These are phyloP conservation scores for Fusarium pseudograminearum DNA, from an alignment of 2,329 filamentous ascomycete genomes.

Conservation along the genomic window DNA sequence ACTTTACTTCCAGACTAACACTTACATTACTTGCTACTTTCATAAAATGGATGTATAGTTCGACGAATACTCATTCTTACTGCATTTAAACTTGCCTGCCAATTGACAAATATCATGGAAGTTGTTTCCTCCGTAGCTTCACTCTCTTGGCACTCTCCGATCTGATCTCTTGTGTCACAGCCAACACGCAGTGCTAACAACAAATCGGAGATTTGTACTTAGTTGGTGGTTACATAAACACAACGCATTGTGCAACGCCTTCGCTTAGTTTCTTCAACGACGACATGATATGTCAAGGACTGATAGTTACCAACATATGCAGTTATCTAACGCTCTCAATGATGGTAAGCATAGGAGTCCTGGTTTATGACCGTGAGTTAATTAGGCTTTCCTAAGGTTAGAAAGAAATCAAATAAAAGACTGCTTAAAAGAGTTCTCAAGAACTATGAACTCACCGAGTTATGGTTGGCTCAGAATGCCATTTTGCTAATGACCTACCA, in stretches of 20 bases:
- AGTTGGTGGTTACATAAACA: constrained; percentile 34
- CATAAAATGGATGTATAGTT: neutral
- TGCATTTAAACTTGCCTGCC: neutral
- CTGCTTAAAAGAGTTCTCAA: constrained; percentile 6
- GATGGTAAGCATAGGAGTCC: neutral
- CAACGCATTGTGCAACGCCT: constrained; percentile 13
- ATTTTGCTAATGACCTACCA: neutral
- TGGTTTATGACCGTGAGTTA: constrained; percentile 8
- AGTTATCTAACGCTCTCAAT: neutral
- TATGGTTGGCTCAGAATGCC: neutral
- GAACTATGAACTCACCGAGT: neutral
- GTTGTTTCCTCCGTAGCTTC: constrained; percentile 1
- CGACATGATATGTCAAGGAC: neutral
- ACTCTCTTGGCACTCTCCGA: constrained; percentile 24
- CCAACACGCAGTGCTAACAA: constrained; percentile 3
- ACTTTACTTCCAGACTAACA: neutral
- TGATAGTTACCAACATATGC: constrained; percentile 13
- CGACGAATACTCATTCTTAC: neutral
- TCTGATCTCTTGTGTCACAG: constrained; percentile 15
- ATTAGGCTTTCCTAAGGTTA: neutral
- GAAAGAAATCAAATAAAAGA: neutral
- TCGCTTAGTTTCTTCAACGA: constrained; percentile 13
- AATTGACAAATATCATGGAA: neutral
- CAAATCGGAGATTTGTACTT: constrained; percentile 35
- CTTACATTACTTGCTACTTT: neutral